Percentiles rank a stretch among this genome's conserved stretches.
These are phyloP conservation scores for Vitis cinerea DNA, from an alignment of 164 flowering plant species.

Conservation along the genomic window DNA sequence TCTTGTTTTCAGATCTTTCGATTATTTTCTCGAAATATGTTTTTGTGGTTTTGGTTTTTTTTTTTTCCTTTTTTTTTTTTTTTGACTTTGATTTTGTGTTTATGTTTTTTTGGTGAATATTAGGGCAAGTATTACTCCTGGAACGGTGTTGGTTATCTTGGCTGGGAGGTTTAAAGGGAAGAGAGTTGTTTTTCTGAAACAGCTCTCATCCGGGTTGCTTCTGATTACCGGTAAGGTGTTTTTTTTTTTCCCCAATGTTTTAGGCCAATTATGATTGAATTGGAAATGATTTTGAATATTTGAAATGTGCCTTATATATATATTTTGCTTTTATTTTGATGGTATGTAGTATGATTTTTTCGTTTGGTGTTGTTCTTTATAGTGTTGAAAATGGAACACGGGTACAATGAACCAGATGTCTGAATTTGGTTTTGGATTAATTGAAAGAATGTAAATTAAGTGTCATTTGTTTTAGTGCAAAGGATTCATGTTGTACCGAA, in stretches of 20 bases:
- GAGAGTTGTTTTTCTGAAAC: constrained; percentile 81
- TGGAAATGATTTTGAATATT: not conserved
- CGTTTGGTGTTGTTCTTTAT: not conserved
- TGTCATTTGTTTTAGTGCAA: too few species aligned
- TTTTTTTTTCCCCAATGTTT: not conserved
- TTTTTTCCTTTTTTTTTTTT: not conserved
- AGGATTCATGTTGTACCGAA: too few species aligned
- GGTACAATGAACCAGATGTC: too few species aligned
- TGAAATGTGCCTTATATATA: too few species aligned
- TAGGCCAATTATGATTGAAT: not conserved
- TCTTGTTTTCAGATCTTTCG: not conserved
- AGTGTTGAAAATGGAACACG: not conserved
- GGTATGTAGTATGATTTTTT: not conserved
- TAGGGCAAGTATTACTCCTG: constrained; percentile 50
- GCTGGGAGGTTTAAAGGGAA: constrained; percentile 87
- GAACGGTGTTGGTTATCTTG: constrained; percentile 46
- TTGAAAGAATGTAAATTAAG: too few species aligned
- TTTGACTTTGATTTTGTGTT: too few species aligned
- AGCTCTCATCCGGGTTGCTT: constrained; percentile 73
- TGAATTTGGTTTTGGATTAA: too few species aligned
- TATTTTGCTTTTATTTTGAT: not conserved
- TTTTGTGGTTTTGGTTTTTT: not conserved
- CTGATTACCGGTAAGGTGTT: constrained; percentile 57
- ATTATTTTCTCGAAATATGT: not conserved
- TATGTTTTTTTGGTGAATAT: not conserved